Evolutionary conservation across 768 basidiomycete genomes (phyloP), one percentile per base, ranked within the genome.

Genomic region (Pisolithus marmoratus): DNA sequence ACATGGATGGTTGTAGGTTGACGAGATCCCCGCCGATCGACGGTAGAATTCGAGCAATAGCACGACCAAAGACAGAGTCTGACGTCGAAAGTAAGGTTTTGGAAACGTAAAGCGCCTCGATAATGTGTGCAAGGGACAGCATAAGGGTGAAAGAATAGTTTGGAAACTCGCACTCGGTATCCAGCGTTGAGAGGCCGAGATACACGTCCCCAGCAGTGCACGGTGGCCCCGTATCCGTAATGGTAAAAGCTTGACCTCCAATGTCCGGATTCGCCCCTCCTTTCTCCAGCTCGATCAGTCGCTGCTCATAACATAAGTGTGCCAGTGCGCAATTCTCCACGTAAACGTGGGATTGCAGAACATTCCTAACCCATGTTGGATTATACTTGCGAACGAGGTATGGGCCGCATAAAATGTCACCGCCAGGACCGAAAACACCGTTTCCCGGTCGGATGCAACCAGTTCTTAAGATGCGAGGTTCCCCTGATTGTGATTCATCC

Each of bases 371-470:
- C 87, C 87, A 90, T 0, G 81, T 79, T 2, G 81, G 83, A 60
- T 83, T 87, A 46, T 69, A 63, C 60, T 75, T 69, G 42, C 83
- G 78, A 3, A 75, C 69, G 40, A 90, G 77, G 62, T 83, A 86
- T 19, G 80, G 76, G 3, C 78, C 85, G 48, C 78, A 81, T 11
- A 86, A 61, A 59, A 85, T 76, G 63, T 90, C 88, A 4, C 87
- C 87, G 36, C 86, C 80, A 2, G 87, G 82, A 2, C 88, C 88
- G 63, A 80, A 90, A 4, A 88, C 68, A 0, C 84, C 86, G 54
- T 89, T 89, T 1, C 87, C 86, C 3, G 88, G 88, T n/a, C 88
- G 80, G 40, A 90, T 72, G 54, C 80, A 84, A 0, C 88, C 87
- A 8, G 87, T 90, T 47, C 84, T 76, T 42, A 90, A 63, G 12